Conservation (phyloP, 148 eudicot genomes). For the Camellia sinensis region DNA sequence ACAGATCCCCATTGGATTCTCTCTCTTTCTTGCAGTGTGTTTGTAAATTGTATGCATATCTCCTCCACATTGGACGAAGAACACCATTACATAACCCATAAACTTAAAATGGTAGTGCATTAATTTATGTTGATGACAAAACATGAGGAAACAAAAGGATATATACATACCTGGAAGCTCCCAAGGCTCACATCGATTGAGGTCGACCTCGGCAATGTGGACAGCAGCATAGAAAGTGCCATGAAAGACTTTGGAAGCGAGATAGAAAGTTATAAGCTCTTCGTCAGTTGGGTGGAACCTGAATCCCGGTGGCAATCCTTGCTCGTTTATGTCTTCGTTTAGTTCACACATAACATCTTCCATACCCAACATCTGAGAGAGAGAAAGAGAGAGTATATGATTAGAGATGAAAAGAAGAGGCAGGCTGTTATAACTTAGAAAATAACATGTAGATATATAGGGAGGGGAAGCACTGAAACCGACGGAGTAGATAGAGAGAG, state of each 20-base stretch:
- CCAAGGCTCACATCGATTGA: conserved; percentile 85
- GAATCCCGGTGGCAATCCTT: conserved; percentile 70
- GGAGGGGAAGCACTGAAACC: conserved; percentile 32
- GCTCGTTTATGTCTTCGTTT: conserved; percentile 31
- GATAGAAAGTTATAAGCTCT: conserved; percentile 67
- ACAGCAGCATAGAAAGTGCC: conserved; percentile 26
- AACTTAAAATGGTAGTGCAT: too few species aligned
- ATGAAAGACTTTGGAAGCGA: conserved; percentile 65
- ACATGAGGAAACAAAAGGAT: neutral
- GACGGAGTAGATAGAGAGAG: conserved; percentile 13
- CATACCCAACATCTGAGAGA: conserved; percentile 38
- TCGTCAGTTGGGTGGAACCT: conserved; percentile 85
- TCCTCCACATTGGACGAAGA: too few species aligned
- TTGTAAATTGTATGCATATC: neutral
- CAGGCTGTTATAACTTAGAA: neutral
- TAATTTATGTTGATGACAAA: too few species aligned
- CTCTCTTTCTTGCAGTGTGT: too few species aligned
- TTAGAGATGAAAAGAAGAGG: neutral
- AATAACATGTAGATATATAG: neutral
- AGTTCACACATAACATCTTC: conserved; percentile 60
- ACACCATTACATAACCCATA: too few species aligned
- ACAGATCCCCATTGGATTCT: neutral
- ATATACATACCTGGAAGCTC: conserved; percentile 66
- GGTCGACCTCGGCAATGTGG: conserved; percentile 67
- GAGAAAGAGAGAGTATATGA: neutral